Evolutionary conservation across 2,329 filamentous ascomycete species (phyloP), one percentile per base, ranked within the genome.

Genomic region (Niveomyces coronatus): DNA sequence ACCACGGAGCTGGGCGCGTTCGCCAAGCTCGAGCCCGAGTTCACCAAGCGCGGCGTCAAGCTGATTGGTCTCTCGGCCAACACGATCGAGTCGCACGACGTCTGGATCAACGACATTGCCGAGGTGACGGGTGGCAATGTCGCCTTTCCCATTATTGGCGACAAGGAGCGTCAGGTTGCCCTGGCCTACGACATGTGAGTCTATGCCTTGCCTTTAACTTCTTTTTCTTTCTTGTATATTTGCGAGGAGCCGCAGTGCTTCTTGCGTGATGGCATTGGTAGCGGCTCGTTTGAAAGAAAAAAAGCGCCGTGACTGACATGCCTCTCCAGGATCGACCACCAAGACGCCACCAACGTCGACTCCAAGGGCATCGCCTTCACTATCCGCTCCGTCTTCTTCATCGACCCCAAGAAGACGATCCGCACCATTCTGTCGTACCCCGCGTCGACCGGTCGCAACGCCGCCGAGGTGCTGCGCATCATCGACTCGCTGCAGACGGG

Each of bases 1-100:
- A 95, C 88, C 47, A 95, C 87, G 39, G 88, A 95, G 69, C 81
- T 95, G 45, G 88, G 87, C 46, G 87, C 87, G 43, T 93, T 95
- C 54, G 84, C 87, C 51, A 91, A 88, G 66, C 73, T 94, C 46
- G 79, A 86, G 68, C 76, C 79, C 53, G 86, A 94, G 63, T 94
- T 95, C 64, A 74, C 78, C 54, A 85, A 84, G 70, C 79, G 87
- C 46, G 79, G 78, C 47, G 85, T 89, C 53, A 93, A 94, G 76
- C 79, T 94, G 65, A 89, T 94, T 53, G 88, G 88, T 34, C 73
- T 95, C 49, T 82, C 78, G 45, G 87, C 87, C 68, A 93, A 94
- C 70, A 85, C 82, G 51, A 71, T 94, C 47, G 72, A 77, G 53
- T 85, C 79, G 49, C 88, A 95, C 68, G 79, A 80, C 58, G 74